Percentiles rank a stretch among this genome's conserved stretches.
phyloP scores from a whole-genome alignment of 2,329 filamentous ascomycete species.

The Aspergillus sp. region DNA sequence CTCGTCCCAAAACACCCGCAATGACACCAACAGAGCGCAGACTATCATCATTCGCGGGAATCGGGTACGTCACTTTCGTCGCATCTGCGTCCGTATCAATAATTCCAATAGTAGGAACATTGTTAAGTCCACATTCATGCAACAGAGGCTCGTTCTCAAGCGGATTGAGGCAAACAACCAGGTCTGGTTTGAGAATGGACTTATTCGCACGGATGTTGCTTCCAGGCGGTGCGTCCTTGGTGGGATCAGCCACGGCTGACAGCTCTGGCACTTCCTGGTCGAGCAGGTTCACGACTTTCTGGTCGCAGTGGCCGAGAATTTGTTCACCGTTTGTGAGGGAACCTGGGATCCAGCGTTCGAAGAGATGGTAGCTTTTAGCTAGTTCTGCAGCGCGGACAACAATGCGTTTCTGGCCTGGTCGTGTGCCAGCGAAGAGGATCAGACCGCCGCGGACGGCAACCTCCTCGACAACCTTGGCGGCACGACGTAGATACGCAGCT shows the following conservation, averaged over 20 bases:
- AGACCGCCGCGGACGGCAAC: conserved; percentile 79
- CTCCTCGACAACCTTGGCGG: conserved; percentile 87
- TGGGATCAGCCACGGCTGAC: background rate
- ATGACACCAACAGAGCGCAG: conserved; percentile 79
- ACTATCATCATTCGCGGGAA: conserved; percentile 97
- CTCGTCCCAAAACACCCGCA: conserved; percentile 78
- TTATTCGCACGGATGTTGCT: conserved; percentile 63
- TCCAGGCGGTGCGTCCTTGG: no score
- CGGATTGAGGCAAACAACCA: conserved; percentile 91
- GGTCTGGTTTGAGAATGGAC: conserved; percentile 74
- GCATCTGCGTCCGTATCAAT: conserved; percentile 93
- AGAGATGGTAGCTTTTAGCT: conserved; percentile 79
- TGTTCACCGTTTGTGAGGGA: conserved; percentile 90
- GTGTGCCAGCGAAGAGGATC: conserved; percentile 86
- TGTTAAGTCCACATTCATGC: conserved; percentile 84
- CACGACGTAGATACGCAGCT: conserved; percentile 84
- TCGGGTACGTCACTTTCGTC: conserved; percentile 92
- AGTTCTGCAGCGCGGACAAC: conserved; percentile 80
- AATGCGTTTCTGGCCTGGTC: conserved; percentile 74
- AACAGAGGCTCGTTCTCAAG: conserved; percentile 87
- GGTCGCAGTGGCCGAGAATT: conserved; percentile 69
- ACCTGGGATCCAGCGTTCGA: conserved; percentile 89
- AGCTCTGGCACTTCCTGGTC: conserved; percentile 67
- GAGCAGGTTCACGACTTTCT: conserved; percentile 74
- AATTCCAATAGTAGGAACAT: conserved; percentile 90